Conservation (phyloP, 768 basidiomycete species). For the Tricholoma hemisulphureum region DNA sequence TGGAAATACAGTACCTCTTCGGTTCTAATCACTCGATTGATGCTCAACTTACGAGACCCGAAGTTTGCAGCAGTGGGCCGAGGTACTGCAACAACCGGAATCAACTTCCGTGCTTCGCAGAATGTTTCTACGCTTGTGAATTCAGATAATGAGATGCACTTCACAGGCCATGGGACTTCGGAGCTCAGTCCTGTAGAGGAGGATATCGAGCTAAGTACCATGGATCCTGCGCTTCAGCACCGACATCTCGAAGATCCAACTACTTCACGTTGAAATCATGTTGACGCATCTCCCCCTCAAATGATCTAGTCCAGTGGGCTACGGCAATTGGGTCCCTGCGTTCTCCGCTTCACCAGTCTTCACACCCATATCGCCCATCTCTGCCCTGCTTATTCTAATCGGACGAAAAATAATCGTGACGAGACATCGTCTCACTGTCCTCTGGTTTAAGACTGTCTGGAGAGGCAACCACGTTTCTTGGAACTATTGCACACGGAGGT, state of each 20-base stretch:
- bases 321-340: too few species aligned
- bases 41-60: constrained; percentile 6
- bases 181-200: neutral
- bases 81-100: neutral
- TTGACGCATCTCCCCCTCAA: too few species aligned
- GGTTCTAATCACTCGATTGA: constrained; percentile 4
- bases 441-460: too few species aligned
- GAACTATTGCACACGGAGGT: too few species aligned
- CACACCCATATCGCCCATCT: too few species aligned
- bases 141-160: neutral
- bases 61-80: neutral
- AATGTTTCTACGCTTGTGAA: neutral
- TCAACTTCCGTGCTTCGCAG: neutral
- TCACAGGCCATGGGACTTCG: neutral
- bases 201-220: neutral
- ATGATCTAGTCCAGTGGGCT: too few species aligned
- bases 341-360: too few species aligned
- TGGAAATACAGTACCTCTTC: neutral
- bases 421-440: too few species aligned
- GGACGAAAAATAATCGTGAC: too few species aligned
- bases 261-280: too few species aligned
- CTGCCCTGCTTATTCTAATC: too few species aligned
- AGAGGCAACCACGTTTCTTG: too few species aligned
- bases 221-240: neutral
- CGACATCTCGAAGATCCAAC: neutral